Conservation (phyloP, 495 filamentous ascomycete genomes). For the Hyaloscypha variabilis region DNA sequence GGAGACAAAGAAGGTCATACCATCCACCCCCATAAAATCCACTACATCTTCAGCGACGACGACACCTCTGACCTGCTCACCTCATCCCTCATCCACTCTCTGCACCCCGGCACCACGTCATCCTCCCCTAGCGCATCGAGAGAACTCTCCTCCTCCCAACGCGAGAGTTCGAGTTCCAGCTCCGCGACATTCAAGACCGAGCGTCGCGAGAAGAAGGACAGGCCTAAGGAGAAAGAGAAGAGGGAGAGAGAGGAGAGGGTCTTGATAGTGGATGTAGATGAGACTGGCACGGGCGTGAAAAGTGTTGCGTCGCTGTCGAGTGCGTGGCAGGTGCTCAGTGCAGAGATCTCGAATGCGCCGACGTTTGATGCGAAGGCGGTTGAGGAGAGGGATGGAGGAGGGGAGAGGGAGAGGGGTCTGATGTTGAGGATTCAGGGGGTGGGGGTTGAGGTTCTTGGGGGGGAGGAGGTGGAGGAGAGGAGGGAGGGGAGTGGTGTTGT, state of each 20-base stretch:
- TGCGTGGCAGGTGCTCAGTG: slow-evolving; percentile 56
- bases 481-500: slow-evolving; percentile 5
- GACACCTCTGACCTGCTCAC: slow-evolving; percentile 67
- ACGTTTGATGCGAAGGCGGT: no score
- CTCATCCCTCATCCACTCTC: background rate
- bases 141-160: background rate
- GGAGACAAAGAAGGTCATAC: slow-evolving; percentile 42
- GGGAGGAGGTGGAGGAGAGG: slow-evolving; percentile 42
- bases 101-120: background rate
- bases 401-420: slow-evolving; percentile 45
- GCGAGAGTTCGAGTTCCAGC: background rate
- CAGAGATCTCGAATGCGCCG: slow-evolving; percentile 54
- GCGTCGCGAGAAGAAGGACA: background rate
- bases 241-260: slow-evolving; percentile 46
- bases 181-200: background rate
- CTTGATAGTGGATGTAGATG: slow-evolving; percentile 56
- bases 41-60: slow-evolving; percentile 91
- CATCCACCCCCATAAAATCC: slow-evolving; percentile 76
- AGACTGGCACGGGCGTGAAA: slow-evolving; percentile 44
- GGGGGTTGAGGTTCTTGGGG: slow-evolving; percentile 41
- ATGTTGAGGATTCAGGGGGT: slow-evolving; percentile 72
- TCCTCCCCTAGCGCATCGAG: background rate
- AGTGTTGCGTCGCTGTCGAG: slow-evolving; percentile 52
- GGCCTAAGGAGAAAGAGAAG: background rate
- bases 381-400: no score